phyloP scores from a whole-genome alignment of 495 filamentous ascomycete species.

The Recurvomyces mirabilis region DNA sequence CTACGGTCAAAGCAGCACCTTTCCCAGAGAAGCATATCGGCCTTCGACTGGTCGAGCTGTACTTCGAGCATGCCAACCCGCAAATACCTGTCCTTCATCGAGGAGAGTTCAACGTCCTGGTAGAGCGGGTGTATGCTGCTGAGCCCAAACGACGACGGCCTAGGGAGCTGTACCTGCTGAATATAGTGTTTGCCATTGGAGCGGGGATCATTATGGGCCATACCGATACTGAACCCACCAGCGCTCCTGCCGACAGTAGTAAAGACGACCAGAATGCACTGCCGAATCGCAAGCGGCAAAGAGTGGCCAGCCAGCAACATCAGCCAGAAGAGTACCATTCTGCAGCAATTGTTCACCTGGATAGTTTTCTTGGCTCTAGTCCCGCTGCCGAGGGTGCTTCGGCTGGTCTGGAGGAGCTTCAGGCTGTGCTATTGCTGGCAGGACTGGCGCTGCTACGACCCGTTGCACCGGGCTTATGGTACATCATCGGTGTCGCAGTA shows the following conservation, averaged over 20 bases:
- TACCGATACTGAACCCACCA: slow-evolving; percentile 31
- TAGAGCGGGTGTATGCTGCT: slow-evolving; percentile 64
- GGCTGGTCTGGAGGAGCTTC: slow-evolving; percentile 79
- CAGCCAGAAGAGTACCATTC: slow-evolving; percentile 96
- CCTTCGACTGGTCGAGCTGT: slow-evolving; percentile 60
- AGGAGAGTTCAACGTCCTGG: slow-evolving; percentile 72
- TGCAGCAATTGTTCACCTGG: slow-evolving; percentile 80
- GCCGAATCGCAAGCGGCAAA: slow-evolving; percentile 39
- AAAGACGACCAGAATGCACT: not conserved
- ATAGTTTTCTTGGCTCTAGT: slow-evolving; percentile 64
- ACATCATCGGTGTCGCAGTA: slow-evolving; percentile 88
- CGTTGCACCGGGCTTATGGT: slow-evolving; percentile 90
- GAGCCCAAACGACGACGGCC: slow-evolving; percentile 60
- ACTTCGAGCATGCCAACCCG: slow-evolving; percentile 92
- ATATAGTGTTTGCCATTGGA: slow-evolving; percentile 97
- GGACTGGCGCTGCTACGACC: slow-evolving; percentile 84
- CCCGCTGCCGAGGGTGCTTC: slow-evolving; percentile 52
- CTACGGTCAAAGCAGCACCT: slow-evolving; percentile 70
- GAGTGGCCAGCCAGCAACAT: slow-evolving; percentile 49
- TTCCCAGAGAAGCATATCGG: slow-evolving; percentile 72
- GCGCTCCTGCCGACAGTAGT: slow-evolving; percentile 15
- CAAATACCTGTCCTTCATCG: slow-evolving; percentile 88
- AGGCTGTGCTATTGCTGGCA: slow-evolving; percentile 80
- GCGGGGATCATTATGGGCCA: slow-evolving; percentile 82
- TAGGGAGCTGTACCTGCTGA: slow-evolving; percentile 79